These are phyloP conservation scores for Urostyla sp. DNA, from an alignment of 73 alveolate genomes.

Conservation along the genomic window DNA sequence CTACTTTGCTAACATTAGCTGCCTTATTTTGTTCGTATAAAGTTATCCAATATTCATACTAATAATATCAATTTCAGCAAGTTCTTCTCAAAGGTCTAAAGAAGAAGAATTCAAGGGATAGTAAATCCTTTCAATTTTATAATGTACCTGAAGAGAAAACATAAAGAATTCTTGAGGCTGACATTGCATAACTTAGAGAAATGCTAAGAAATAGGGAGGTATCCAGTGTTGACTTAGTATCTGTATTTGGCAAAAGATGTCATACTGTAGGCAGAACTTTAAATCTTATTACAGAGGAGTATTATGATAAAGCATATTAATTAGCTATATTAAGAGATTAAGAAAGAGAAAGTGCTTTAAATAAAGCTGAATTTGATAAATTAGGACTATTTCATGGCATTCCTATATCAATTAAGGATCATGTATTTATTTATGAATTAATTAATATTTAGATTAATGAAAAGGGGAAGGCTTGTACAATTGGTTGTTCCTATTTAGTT, in stretches of 20 bases:
- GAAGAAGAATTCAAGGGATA: background rate
- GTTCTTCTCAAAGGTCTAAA: background rate
- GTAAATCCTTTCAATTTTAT: background rate
- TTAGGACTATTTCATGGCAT: slow-evolving; percentile 44
- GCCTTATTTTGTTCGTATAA: background rate
- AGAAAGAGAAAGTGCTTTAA: background rate
- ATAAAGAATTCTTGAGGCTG: background rate
- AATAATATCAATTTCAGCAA: background rate
- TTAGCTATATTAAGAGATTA: slow-evolving; percentile 18
- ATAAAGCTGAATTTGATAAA: slow-evolving; percentile 25
- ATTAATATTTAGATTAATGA: background rate
- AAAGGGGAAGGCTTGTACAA: slow-evolving; percentile 2
- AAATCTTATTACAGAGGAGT: slow-evolving; percentile 55
- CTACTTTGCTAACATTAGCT: background rate
- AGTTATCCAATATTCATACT: background rate
- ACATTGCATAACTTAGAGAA: slow-evolving; percentile 29
- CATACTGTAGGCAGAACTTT: slow-evolving; percentile 51
- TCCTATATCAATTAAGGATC: slow-evolving; percentile 46
- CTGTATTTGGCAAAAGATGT: slow-evolving; percentile 40
- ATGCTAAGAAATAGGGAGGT: slow-evolving; percentile 23
- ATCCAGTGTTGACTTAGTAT: slow-evolving; percentile 30
- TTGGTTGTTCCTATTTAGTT: slow-evolving; percentile 25
- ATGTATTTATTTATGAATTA: background rate
- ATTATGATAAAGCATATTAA: slow-evolving; percentile 49
- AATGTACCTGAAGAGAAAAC: background rate